Conservation (phyloP, 805 yeast genomes). For the Teunomyces cretensis region DNA sequence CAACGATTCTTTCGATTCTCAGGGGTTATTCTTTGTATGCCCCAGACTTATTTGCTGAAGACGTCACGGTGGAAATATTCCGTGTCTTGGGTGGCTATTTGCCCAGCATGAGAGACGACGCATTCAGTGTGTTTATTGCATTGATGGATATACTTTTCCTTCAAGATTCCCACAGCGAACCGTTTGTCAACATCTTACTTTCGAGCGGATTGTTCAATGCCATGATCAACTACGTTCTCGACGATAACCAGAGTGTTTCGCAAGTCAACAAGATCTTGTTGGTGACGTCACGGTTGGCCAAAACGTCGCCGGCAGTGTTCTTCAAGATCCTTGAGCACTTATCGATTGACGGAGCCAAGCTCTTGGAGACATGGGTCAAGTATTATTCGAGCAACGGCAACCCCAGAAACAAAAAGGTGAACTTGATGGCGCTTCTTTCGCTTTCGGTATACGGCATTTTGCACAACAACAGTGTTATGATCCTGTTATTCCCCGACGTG, state of each 20-base stretch:
- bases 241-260: slow-evolving; percentile 44
- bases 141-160: slow-evolving; percentile 52
- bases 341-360: slow-evolving; percentile 21
- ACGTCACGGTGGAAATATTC: slow-evolving; percentile 43
- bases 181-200: slow-evolving; percentile 30
- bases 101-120: slow-evolving; percentile 67
- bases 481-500: slow-evolving; percentile 24
- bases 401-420: slow-evolving; percentile 72
- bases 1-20: slow-evolving; percentile 58
- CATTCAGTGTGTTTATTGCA: slow-evolving; percentile 55
- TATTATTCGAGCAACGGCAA: slow-evolving; percentile 57
- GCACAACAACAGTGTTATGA: slow-evolving; percentile 11
- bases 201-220: slow-evolving; percentile 47
- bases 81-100: slow-evolving; percentile 53
- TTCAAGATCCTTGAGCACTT: slow-evolving; percentile 30
- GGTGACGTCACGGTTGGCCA: slow-evolving; percentile 39
- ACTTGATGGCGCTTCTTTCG: slow-evolving; percentile 59
- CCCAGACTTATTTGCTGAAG: slow-evolving; percentile 40
- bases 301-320: slow-evolving; percentile 34
- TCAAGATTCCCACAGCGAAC: slow-evolving; percentile 21
- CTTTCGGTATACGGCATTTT: slow-evolving; percentile 37
- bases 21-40: slow-evolving; percentile 60
- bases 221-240: slow-evolving; percentile 39
- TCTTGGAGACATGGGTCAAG: slow-evolving; percentile 39
- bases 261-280: slow-evolving; percentile 35